Conservation (phyloP, 371 early-diverging fungal genomes). For the Lichtheimia hyalospora region DNA sequence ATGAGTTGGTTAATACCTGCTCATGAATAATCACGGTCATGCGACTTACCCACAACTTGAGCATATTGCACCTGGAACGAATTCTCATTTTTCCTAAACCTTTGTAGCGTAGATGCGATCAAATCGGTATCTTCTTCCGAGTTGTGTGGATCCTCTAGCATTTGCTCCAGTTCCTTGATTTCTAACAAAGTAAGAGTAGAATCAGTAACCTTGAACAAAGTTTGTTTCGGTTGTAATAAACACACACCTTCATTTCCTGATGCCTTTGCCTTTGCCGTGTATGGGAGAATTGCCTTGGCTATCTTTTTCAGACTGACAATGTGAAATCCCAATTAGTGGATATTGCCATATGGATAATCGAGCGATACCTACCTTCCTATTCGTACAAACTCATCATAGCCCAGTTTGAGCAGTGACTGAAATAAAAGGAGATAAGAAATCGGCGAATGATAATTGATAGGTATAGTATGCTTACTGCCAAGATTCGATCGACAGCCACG, state of each 20-base stretch:
- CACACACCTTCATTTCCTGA: constrained; percentile 42
- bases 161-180: constrained; percentile 70
- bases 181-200: constrained; percentile 27
- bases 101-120: constrained; percentile 65
- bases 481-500: constrained; percentile 90
- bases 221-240: neutral
- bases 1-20: neutral
- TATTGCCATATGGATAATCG: neutral
- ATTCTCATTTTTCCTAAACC: constrained; percentile 60
- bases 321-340: neutral
- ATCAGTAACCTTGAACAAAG: no score
- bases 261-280: constrained; percentile 57
- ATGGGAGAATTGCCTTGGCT: constrained; percentile 67
- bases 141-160: constrained; percentile 62
- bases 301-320: constrained; percentile 71
- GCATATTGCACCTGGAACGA: constrained; percentile 44
- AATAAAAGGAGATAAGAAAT: constrained; percentile 1
- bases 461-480: constrained; percentile 44
- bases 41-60: constrained; percentile 57
- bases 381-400: constrained; percentile 78
- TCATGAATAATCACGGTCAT: neutral
- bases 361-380: constrained; percentile 64
- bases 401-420: constrained; percentile 62
- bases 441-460: neutral
- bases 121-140: constrained; percentile 53